phyloP scores from a whole-genome alignment of 139 green algal genomes.

The Chlorella sp. region DNA sequence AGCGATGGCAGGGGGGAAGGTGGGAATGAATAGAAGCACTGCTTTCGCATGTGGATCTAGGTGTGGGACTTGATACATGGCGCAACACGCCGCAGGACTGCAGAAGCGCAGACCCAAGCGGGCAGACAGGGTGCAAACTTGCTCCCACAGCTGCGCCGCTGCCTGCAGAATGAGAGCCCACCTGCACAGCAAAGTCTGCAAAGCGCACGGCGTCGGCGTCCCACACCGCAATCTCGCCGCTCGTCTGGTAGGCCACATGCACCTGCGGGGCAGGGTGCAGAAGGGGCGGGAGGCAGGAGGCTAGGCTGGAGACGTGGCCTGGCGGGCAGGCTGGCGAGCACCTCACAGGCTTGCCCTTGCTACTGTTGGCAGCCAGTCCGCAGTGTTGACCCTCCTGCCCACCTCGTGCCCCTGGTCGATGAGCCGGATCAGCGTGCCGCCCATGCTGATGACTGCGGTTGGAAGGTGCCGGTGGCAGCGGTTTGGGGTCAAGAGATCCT shows the following conservation, averaged over 20 bases:
- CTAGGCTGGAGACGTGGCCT: not conserved
- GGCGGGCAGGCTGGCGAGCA: too few relatives aligned
- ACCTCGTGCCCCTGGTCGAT: conserved; percentile 26
- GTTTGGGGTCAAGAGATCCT: too few relatives aligned
- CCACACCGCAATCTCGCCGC: conserved; percentile 31
- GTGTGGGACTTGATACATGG: too few relatives aligned
- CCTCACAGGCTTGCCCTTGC: not conserved
- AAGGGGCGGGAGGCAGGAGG: not conserved
- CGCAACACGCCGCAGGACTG: too few relatives aligned
- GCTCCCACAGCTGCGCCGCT: not conserved
- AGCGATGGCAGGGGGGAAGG: not conserved
- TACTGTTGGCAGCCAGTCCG: not conserved
- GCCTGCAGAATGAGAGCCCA: not conserved
- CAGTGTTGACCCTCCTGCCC: not conserved
- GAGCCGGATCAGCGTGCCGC: conserved; percentile 31
- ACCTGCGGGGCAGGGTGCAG: not conserved
- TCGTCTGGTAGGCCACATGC: conserved; percentile 25
- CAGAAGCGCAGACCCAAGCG: too few relatives aligned
- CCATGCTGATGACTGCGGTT: conserved; percentile 37
- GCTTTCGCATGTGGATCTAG: too few relatives aligned
- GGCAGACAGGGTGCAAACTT: not conserved
- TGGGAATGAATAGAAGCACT: not conserved
- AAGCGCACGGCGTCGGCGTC: conserved; percentile 33
- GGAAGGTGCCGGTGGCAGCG: too few relatives aligned
- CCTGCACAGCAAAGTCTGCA: conserved; percentile 30